phyloP scores from a whole-genome alignment of 306 rosid genomes.

The Echinosophora koreensis region DNA sequence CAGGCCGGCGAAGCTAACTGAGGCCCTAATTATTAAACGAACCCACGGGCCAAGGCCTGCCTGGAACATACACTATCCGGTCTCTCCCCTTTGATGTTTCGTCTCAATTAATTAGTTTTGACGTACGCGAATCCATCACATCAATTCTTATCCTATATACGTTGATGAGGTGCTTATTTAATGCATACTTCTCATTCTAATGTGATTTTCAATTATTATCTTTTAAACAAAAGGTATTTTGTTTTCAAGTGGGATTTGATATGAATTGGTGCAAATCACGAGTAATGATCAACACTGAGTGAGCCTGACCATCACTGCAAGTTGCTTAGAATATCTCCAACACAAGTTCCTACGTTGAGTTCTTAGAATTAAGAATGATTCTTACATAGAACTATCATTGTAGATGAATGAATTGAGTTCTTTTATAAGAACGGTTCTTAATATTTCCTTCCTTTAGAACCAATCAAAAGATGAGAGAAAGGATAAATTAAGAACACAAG shows the following conservation, averaged over 20 bases:
- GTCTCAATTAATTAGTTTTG: background rate
- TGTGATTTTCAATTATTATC: background rate
- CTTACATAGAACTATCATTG: no score
- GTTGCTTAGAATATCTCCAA: no score
- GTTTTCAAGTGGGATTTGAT: conserved; percentile 10
- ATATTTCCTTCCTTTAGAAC: no score
- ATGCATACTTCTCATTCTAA: background rate
- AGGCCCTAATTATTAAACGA: background rate
- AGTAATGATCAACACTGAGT: conserved; percentile 35
- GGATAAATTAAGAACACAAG: no score
- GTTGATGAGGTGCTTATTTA: conserved; percentile 14
- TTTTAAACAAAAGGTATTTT: background rate
- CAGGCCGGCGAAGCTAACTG: background rate
- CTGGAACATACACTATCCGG: background rate
- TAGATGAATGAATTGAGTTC: no score
- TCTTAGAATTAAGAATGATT: no score
- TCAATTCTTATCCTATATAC: background rate
- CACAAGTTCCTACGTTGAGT: no score
- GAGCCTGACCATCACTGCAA: conserved; percentile 20
- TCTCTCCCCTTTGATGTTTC: no score
- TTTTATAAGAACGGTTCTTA: no score
- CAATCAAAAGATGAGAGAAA: no score
- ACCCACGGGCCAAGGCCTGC: background rate
- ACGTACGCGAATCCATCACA: conserved; percentile 31
- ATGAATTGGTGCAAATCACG: conserved; percentile 30